These are phyloP conservation scores for Ceratocystis diversiconidia DNA, from an alignment of 2,329 filamentous ascomycete species.

Conservation along the genomic window DNA sequence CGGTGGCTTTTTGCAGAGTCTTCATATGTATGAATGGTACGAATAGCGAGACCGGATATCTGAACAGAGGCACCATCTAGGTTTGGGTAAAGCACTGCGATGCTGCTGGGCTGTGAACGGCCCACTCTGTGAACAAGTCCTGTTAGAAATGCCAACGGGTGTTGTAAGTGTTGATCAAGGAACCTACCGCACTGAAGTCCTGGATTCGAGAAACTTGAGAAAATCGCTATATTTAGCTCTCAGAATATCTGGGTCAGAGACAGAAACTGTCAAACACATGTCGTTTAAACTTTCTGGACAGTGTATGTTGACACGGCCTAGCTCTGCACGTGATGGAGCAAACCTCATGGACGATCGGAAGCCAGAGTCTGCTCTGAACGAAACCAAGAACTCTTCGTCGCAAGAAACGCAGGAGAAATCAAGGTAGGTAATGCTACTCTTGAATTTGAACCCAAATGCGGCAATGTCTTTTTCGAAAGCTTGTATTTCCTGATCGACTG, in stretches of 20 bases:
- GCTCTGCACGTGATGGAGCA: constrained; percentile 5
- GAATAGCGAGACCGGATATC: neutral
- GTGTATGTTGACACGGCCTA: constrained; percentile 12
- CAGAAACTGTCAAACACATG: neutral
- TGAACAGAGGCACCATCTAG: neutral
- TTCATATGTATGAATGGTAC: neutral
- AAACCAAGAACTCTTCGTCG: constrained; percentile 5
- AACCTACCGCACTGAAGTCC: neutral
- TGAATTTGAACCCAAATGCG: neutral
- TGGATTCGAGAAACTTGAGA: constrained; percentile 4
- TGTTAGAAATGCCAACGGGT: neutral
- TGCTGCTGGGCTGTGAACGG: neutral
- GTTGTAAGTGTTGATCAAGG: neutral
- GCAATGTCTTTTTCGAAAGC: constrained; percentile 4
- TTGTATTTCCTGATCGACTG: neutral
- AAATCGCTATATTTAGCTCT: neutral
- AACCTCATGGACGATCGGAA: neutral
- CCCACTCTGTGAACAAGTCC: neutral
- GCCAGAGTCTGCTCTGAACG: neutral
- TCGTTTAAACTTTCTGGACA: constrained; percentile 6
- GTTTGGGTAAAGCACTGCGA: neutral
- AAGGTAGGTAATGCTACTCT: constrained; percentile 5
- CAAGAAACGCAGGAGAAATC: constrained; percentile 12
- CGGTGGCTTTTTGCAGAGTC: neutral
- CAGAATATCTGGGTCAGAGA: neutral